Base-by-base conservation (phyloP, 495 filamentous ascomycete species). In the Neurospora sp. region DNA sequence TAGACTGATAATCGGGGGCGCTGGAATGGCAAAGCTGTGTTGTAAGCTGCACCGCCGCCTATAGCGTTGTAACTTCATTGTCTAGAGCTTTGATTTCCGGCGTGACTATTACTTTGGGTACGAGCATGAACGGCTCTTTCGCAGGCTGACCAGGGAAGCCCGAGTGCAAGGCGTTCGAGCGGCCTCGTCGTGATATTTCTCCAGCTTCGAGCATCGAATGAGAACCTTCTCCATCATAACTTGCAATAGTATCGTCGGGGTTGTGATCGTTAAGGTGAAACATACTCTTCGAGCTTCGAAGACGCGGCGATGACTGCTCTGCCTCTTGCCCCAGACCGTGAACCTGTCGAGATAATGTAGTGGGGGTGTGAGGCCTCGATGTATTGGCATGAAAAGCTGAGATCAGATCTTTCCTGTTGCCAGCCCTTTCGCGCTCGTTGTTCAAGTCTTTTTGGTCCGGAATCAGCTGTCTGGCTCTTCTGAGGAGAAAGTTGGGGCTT, bases 11-110 rank as follows among this genome's bases (percentile, higher is more conserved):
- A 3, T 74, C 70, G 3, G 71, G 72, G 27, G 39, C 71, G 35
- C 71, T 72, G 5, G 78, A 74, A 35, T 72, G 75, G 72, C 76
- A 79, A 1, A 84, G 70, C 70, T 78, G 81, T 12, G 83, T 81
- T 7, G 79, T 83, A 16, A 89, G 74, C 74, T 87, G 81, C 44
- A 89, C 77, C 18, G 84, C 84, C 16, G 80, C 83, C 87, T 84
- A 89, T 8, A 88, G 41, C 40, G 62, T 78, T 40, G 76, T 76
- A 39, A 71, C 74, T 8, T 73, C 78, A 18, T 79, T 77, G 35
- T 83, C 77, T 1, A 85, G 73, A n/a, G 80, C 79, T 10, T 87
- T 85, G 80, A 80, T 81, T 71, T 89, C 90, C 0, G 89, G 87
- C 4, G 80, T 88, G 39, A 86, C 81, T 1, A 78, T 76, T 31